Percentiles rank a stretch among this genome's conserved stretches.
Evolutionary conservation across 2,329 filamentous ascomycete species (phyloP).

Genomic region (Zasmidium citrigriseum): DNA sequence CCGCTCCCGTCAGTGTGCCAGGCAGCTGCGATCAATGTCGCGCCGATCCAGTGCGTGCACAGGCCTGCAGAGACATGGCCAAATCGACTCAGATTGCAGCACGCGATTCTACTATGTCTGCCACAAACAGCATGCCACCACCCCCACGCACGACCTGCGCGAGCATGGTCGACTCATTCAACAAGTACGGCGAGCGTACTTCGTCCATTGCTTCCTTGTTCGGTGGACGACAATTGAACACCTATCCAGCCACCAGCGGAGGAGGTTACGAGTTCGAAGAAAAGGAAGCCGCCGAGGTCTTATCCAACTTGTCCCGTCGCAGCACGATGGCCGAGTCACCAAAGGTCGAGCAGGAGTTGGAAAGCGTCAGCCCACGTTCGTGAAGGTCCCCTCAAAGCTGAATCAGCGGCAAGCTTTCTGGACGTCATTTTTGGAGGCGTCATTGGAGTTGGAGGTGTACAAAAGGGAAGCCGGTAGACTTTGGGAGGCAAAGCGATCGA

Average conservation of each 20-base stretch:
- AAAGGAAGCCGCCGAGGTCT: constrained; percentile 22
- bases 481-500: background rate
- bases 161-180: constrained; percentile 24
- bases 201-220: constrained; percentile 23
- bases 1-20: constrained; percentile 17
- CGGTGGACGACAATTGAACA: constrained; percentile 18
- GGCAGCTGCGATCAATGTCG: constrained; percentile 33
- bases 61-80: constrained; percentile 29
- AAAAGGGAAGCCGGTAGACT: background rate
- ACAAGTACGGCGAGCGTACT: constrained; percentile 23
- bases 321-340: constrained; percentile 14
- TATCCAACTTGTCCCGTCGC: constrained; percentile 16
- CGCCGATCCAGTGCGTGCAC: constrained; percentile 28
- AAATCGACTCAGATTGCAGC: constrained; percentile 9
- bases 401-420: background rate
- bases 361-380: background rate
- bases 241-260: constrained; percentile 18
- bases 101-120: background rate
- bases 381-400: background rate
- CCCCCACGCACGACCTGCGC: constrained; percentile 23
- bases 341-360: background rate
- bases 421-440: background rate
- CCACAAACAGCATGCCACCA: constrained; percentile 9
- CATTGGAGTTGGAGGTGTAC: background rate
- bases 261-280: constrained; percentile 25